Conservation (phyloP, 108 stramenopile genomes). For the Stephanodiscus minutulus region DNA sequence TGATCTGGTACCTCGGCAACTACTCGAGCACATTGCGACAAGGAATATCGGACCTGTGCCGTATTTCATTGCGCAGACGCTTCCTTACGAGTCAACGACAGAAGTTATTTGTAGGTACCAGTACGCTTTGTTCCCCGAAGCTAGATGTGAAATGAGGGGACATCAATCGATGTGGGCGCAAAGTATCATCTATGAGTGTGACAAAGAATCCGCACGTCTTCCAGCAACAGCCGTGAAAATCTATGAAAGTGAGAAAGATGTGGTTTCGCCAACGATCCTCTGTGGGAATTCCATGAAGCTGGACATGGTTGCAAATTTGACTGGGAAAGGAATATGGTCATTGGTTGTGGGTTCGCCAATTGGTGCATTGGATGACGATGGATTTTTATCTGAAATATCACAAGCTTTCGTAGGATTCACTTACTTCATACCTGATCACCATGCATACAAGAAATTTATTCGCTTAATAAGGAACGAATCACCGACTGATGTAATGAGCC, state of each 20-base stretch:
- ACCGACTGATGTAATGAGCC: conserved; percentile 12
- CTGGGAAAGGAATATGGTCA: conserved; percentile 20
- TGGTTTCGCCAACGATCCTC: conserved; percentile 23
- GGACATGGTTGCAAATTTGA: conserved; percentile 14
- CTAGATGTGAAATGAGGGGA: conserved; percentile 28
- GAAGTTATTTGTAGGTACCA: conserved; percentile 34
- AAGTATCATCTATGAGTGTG: conserved; percentile 23
- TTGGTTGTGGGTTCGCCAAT: conserved; percentile 14
- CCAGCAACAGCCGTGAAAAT: conserved; percentile 24
- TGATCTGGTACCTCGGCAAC: conserved; percentile 13
- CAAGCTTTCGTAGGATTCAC: conserved; percentile 26
- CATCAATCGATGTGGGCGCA: conserved; percentile 33
- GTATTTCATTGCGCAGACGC: conserved; percentile 26
- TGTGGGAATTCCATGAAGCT: conserved; percentile 26
- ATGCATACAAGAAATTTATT: conserved; percentile 23
- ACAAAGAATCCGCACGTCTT: neutral
- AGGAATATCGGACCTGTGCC: conserved; percentile 2
- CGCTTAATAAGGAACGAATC: conserved; percentile 12
- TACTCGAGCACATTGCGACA: conserved; percentile 14
- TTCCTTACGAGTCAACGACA: conserved; percentile 20
- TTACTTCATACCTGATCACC: conserved; percentile 18
- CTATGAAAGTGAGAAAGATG: conserved; percentile 27
- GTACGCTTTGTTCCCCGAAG: conserved; percentile 24
- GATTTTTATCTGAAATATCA: conserved; percentile 8
- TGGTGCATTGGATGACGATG: conserved; percentile 2